phyloP scores from a whole-genome alignment of 2,329 filamentous ascomycete genomes.

The Arthrobotrys pseudoclavata region DNA sequence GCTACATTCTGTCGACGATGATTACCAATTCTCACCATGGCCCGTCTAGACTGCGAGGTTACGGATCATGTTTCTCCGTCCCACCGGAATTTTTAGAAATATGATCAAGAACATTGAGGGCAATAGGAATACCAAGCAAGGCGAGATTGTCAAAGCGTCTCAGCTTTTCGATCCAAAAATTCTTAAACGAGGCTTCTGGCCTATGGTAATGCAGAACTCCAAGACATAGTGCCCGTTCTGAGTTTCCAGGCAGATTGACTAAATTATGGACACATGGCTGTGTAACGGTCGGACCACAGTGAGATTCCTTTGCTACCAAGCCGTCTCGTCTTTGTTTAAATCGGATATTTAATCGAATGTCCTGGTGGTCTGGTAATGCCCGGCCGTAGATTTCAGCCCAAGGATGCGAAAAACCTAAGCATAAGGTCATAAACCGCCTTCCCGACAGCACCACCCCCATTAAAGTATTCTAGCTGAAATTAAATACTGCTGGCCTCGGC shows the following conservation, averaged over 20 bases:
- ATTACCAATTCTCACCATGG: not conserved
- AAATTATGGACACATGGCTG: not conserved
- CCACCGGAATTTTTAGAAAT: not conserved
- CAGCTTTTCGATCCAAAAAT: not conserved
- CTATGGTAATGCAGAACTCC: not conserved
- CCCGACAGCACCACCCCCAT: not conserved
- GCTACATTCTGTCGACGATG: not conserved
- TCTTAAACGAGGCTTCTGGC: not conserved
- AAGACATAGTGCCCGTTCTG: not conserved
- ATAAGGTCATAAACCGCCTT: not conserved
- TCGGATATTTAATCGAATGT: not conserved
- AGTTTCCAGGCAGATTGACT: not conserved
- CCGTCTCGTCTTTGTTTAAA: not conserved
- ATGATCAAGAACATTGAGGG: not conserved
- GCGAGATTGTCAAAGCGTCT: constrained; percentile 7
- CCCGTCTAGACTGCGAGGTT: not conserved
- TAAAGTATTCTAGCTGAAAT: not conserved
- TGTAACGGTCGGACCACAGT: not conserved
- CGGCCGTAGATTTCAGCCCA: not conserved
- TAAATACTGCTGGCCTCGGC: not conserved
- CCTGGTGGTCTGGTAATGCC: not conserved
- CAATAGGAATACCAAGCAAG: not conserved
- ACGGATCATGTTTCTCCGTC: not conserved
- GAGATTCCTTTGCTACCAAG: not conserved
- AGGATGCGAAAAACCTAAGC: not conserved